phyloP scores from a whole-genome alignment of 352 stramenopile genomes.

The Pythium chondricola region DNA sequence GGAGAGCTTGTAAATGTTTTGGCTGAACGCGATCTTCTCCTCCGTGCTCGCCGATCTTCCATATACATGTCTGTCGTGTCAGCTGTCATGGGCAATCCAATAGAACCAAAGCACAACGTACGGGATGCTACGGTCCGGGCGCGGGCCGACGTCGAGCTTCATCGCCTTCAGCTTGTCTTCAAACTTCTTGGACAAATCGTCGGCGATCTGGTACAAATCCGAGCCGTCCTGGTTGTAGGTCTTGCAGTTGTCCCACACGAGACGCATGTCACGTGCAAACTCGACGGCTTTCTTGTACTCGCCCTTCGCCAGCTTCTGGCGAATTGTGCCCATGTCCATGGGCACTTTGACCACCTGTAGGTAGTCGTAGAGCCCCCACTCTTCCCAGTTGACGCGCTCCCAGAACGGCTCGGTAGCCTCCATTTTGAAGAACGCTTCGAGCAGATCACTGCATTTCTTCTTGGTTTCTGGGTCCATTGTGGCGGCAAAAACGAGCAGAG shows the following conservation, averaged over 20 bases:
- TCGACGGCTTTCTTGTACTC: constrained; percentile 83
- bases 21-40: constrained; percentile 82
- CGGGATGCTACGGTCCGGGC: constrained; percentile 62
- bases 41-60: constrained; percentile 65
- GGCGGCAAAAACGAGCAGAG: background rate
- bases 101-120: constrained; percentile 36
- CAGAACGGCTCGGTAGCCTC: constrained; percentile 76
- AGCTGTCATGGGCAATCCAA: too few species aligned
- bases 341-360: constrained; percentile 87
- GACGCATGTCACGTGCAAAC: constrained; percentile 78
- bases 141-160: constrained; percentile 73
- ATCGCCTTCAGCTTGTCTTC: constrained; percentile 80
- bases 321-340: constrained; percentile 90
- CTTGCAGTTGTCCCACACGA: constrained; percentile 86
- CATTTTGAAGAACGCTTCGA: constrained; percentile 80
- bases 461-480: constrained; percentile 72
- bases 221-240: constrained; percentile 88
- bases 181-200: constrained; percentile 84
- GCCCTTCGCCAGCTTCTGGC: constrained; percentile 63
- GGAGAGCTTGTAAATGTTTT: constrained; percentile 87
- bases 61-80: too few species aligned
- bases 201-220: constrained; percentile 79
- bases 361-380: constrained; percentile 89
- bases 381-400: constrained; percentile 86
- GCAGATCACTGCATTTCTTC: constrained; percentile 75